Evolutionary conservation across 2,329 filamentous ascomycete genomes (phyloP).

Genomic region (Myrmaecium sp.): DNA sequence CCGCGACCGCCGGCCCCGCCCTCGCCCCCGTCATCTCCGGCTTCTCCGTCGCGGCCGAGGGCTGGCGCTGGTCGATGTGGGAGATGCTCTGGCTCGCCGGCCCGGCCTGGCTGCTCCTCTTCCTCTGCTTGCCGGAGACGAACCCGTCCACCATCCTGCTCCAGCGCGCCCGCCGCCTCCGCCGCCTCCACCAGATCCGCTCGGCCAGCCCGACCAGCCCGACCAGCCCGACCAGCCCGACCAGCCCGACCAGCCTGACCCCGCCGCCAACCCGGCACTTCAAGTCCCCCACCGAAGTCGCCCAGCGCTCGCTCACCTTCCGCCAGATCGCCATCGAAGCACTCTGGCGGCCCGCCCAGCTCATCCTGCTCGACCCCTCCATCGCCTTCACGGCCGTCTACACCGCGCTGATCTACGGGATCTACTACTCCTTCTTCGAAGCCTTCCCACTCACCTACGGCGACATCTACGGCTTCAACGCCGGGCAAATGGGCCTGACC

Average conservation of each 20-base stretch:
- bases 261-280: no score
- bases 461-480: slow-evolving; percentile 22
- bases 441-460: slow-evolving; percentile 24
- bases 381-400: slow-evolving; percentile 9
- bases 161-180: slow-evolving; percentile 10
- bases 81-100: slow-evolving; percentile 12
- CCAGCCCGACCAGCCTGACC: slow-evolving; percentile 35
- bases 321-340: slow-evolving; percentile 23
- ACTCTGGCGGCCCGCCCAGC: slow-evolving; percentile 24
- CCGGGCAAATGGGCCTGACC: slow-evolving; percentile 16
- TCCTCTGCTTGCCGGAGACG: slow-evolving; percentile 12
- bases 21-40: slow-evolving; percentile 12
- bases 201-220: slow-evolving; percentile 42
- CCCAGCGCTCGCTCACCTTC: slow-evolving; percentile 36
- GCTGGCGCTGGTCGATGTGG: slow-evolving; percentile 13
- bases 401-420: slow-evolving; percentile 8
- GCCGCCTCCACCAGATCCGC: no score
- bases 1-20: slow-evolving; percentile 20
- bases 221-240: slow-evolving; percentile 35
- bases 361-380: slow-evolving; percentile 23
- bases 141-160: slow-evolving; percentile 10
- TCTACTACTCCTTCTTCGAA: slow-evolving; percentile 10
- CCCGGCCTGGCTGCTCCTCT: slow-evolving; percentile 9
- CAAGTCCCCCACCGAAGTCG: slow-evolving; percentile 47
- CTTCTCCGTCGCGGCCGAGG: slow-evolving; percentile 8